These are phyloP conservation scores for Apiospora hydei DNA, from an alignment of 2,329 filamentous ascomycete genomes.

Conservation along the genomic window DNA sequence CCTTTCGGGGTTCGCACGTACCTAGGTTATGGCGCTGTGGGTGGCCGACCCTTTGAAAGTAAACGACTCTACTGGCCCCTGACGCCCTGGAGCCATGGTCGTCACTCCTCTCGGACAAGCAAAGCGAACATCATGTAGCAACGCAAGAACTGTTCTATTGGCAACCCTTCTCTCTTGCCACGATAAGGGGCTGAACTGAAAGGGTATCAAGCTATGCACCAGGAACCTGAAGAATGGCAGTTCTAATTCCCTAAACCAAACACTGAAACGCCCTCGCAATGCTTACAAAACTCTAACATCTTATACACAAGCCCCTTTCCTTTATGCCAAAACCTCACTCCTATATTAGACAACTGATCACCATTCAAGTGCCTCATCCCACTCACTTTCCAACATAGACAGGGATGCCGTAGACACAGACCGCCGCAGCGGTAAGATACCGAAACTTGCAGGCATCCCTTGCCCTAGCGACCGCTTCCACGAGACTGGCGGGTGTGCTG, in stretches of 20 bases:
- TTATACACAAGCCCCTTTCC: neutral
- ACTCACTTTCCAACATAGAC: conserved; percentile 70
- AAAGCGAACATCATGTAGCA: neutral
- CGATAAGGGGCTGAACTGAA: neutral
- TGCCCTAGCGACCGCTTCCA: conserved; percentile 81
- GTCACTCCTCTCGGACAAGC: neutral
- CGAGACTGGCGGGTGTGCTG: conserved; percentile 62
- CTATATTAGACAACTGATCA: no score
- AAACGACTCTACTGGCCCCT: neutral
- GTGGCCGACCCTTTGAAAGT: neutral
- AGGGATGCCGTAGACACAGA: conserved; percentile 93
- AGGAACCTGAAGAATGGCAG: neutral
- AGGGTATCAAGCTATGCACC: conserved; percentile 10
- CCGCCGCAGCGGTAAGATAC: conserved; percentile 92
- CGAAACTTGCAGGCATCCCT: conserved; percentile 82
- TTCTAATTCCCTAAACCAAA: conserved; percentile 5
- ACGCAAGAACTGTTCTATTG: neutral
- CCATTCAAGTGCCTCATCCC: neutral
- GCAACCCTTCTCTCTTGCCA: neutral
- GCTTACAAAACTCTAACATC: neutral
- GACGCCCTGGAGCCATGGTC: no score
- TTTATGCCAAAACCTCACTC: neutral
- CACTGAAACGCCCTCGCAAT: conserved; percentile 13
- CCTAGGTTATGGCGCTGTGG: neutral
- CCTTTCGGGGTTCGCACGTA: no score